Evolutionary conservation across 495 filamentous ascomycete genomes (phyloP), one percentile per base, ranked within the genome.

Genomic region (Sabuloglossum arenarium): DNA sequence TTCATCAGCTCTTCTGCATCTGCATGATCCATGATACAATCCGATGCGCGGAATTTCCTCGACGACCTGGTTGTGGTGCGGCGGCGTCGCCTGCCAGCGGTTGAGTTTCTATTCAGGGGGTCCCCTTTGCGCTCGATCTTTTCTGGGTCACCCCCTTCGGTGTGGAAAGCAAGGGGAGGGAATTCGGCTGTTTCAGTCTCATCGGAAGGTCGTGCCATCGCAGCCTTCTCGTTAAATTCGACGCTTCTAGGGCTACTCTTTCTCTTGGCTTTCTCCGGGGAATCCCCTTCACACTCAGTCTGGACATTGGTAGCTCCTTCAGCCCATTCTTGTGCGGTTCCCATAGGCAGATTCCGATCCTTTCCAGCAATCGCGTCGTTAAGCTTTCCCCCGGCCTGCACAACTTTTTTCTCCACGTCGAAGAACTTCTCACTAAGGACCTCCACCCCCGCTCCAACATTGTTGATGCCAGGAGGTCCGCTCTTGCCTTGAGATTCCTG

Each of bases 1-100:
- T 80, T 75, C 62, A 96, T 70, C 61, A 94, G 69, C 59, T 85
- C 81, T 62, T 94, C 88, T 6, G 86, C 85, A 56, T 86, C 84
- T 16, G 73, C 75, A 49, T 73, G 76, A 51, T 76, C 75, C 60
- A 95, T 70, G 42, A 94, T 63, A 50, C 90, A 85, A 61, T 90
- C 88, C 12, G 72, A 72, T 0, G 74, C 73, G 59, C 77, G 75
- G 65, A 88, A 85, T 1, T 81, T 76, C 58, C 78, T 82, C 34
- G 79, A 85, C 55, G 79, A 77, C 65, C 81, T 81, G 0, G 88
- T 94, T 49, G 83, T 87, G 0, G 79, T 79, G 57, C 93, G 75
- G 23, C 88, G 77, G 54, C 79, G 66, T 43, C 54, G 30, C 27
- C 21, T 0, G 19, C 43, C 21, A n/a, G 34, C 14, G 25, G 31